These are phyloP conservation scores for Malus sieversii DNA, from an alignment of 306 rosid species.

Conservation along the genomic window DNA sequence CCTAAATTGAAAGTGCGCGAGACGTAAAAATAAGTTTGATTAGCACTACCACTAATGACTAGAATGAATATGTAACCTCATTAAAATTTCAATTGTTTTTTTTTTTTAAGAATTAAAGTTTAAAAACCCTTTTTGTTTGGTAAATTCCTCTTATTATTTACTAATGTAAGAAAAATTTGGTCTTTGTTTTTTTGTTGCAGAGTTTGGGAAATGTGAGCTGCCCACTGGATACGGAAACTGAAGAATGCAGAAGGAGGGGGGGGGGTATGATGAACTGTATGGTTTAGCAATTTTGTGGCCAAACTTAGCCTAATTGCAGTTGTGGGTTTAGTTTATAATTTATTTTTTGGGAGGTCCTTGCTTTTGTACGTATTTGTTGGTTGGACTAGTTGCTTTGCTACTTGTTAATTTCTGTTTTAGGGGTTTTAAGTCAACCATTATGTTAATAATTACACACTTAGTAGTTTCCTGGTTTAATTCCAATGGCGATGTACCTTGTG, in stretches of 20 bases:
- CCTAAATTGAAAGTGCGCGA: too few species aligned
- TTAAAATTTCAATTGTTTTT: too few species aligned
- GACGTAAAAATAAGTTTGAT: too few species aligned
- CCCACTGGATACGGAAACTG: constrained; percentile 49
- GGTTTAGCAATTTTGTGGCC: background rate
- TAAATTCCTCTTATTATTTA: background rate
- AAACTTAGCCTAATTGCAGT: background rate
- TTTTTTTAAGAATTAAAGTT: too few species aligned
- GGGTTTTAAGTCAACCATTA: background rate
- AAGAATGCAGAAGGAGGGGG: background rate
- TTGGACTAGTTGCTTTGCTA: background rate
- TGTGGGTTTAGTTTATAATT: background rate
- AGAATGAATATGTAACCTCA: too few species aligned
- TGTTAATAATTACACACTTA: background rate
- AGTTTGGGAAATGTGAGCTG: constrained; percentile 68
- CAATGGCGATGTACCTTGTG: background rate
- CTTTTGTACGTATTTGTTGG: background rate
- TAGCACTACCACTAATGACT: too few species aligned
- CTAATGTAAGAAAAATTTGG: background rate
- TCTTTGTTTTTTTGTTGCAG: constrained; percentile 31
- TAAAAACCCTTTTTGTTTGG: background rate
- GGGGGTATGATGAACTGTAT: background rate
- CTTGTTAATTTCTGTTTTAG: background rate
- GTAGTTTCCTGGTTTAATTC: background rate
- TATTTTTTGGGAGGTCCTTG: background rate